These are phyloP conservation scores for Cerrena zonata DNA, from an alignment of 1,284 basidiomycete genomes.

Conservation along the genomic window DNA sequence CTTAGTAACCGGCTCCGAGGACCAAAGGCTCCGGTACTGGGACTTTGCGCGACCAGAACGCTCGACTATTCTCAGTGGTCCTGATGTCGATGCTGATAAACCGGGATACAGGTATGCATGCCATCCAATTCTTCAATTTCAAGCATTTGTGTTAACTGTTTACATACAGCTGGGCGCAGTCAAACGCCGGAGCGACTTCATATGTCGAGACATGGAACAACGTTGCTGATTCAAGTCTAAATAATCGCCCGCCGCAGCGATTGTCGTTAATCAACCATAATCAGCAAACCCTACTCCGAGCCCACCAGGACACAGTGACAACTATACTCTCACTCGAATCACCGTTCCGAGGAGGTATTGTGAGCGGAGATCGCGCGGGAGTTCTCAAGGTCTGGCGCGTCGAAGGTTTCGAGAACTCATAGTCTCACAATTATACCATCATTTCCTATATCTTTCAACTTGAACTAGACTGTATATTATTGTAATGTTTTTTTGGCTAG, in stretches of 20 bases:
- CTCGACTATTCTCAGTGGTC: conserved; percentile 68
- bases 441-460: not conserved
- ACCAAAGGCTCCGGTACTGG: conserved; percentile 77
- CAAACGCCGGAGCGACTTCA: conserved; percentile 37
- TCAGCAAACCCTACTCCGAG: conserved; percentile 71
- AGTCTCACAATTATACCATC: too few relatives aligned
- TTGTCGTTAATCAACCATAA: conserved; percentile 73
- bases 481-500: not conserved
- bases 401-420: conserved; percentile 37
- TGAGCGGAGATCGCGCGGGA: conserved; percentile 80
- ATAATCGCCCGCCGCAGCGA: conserved; percentile 64
- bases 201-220: conserved; percentile 63
- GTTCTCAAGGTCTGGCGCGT: conserved; percentile 80
- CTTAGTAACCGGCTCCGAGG: conserved; percentile 77
- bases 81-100: conserved; percentile 62
- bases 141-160: too few relatives aligned
- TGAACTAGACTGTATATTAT: not conserved
- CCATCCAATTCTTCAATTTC: too few relatives aligned
- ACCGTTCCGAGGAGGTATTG: conserved; percentile 80
- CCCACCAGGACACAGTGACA: conserved; percentile 81
- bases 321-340: conserved; percentile 77
- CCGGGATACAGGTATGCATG: conserved; percentile 66
- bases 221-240: conserved; percentile 38
- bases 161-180: conserved; percentile 24
- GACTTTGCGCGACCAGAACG: conserved; percentile 69